Percentiles rank a stretch among this genome's conserved stretches.
Evolutionary conservation across 1,284 basidiomycete species (phyloP).

Genomic region (Ganoderma lucidum): DNA sequence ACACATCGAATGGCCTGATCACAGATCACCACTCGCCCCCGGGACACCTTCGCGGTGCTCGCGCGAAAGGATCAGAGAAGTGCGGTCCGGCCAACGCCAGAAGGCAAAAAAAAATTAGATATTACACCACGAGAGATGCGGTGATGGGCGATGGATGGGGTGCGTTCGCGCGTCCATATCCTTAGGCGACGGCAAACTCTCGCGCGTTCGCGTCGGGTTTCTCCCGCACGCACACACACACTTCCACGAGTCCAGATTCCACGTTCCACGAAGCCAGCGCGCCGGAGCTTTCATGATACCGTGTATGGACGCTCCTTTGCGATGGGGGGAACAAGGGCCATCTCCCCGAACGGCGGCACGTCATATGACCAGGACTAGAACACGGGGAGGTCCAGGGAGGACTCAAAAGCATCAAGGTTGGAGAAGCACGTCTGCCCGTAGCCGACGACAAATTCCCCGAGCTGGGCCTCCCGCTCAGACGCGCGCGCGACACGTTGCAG

Average conservation of each 20-base stretch:
- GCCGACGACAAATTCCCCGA: slow-evolving; percentile 4
- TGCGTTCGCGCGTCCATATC: neutral
- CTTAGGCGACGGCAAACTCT: neutral
- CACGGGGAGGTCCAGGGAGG: neutral
- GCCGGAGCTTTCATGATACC: neutral
- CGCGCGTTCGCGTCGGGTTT: slow-evolving; percentile 1
- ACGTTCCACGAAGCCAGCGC: neutral
- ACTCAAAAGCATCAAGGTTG: neutral
- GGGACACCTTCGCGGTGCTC: neutral
- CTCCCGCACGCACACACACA: neutral
- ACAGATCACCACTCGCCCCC: neutral
- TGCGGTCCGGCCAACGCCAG: neutral
- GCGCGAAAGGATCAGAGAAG: neutral
- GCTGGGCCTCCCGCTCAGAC: neutral
- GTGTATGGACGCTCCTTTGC: neutral
- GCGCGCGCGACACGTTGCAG: neutral
- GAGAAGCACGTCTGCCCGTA: neutral
- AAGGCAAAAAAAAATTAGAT: slow-evolving; percentile 2
- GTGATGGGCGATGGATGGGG: neutral
- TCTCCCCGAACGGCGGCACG: neutral
- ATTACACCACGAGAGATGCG: neutral
- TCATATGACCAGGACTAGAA: neutral
- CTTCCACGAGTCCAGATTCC: neutral
- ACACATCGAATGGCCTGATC: neutral
- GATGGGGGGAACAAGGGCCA: neutral